A percentile compares a stretch with the other conserved stretches of the same genome.
Evolutionary conservation across 2,329 filamentous ascomycete species (phyloP).

Genomic region (Sporothrix luriei): DNA sequence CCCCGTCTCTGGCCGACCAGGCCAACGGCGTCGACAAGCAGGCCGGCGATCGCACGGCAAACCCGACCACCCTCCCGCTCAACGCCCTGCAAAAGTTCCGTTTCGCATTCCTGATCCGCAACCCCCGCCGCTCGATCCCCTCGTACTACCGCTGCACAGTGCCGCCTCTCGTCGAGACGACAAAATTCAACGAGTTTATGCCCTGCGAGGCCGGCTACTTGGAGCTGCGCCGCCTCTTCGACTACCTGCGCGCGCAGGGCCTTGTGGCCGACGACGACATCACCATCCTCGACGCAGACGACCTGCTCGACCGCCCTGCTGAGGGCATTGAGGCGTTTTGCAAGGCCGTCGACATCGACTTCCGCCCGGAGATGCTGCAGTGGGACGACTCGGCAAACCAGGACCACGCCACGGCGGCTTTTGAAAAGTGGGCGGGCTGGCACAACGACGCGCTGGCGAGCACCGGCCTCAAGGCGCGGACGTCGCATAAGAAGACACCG

Average conservation of each 20-base stretch:
- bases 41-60: conserved; percentile 59
- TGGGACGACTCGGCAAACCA: conserved; percentile 81
- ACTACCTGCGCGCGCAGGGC: conserved; percentile 71
- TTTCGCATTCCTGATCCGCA: conserved; percentile 95
- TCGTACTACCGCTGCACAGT: conserved; percentile 94
- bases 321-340: conserved; percentile 79
- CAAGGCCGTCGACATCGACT: conserved; percentile 76
- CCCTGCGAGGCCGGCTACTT: conserved; percentile 86
- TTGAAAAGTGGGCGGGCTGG: conserved; percentile 97
- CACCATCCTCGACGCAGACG: conserved; percentile 90
- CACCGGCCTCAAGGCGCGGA: conserved; percentile 70
- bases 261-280: conserved; percentile 73
- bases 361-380: conserved; percentile 73
- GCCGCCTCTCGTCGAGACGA: conserved; percentile 78
- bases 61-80: conserved; percentile 82
- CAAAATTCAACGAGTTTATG: conserved; percentile 85
- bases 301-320: conserved; percentile 82
- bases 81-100: conserved; percentile 78
- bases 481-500: conserved; percentile 53
- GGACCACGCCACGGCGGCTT: conserved; percentile 67
- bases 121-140: conserved; percentile 87
- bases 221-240: conserved; percentile 83
- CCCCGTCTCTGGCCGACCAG: conserved; percentile 69
- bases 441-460: conserved; percentile 93
- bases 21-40: conserved; percentile 39